Conservation (phyloP, 108 stramenopile species). For the Hondaea fermentalgiana region DNA sequence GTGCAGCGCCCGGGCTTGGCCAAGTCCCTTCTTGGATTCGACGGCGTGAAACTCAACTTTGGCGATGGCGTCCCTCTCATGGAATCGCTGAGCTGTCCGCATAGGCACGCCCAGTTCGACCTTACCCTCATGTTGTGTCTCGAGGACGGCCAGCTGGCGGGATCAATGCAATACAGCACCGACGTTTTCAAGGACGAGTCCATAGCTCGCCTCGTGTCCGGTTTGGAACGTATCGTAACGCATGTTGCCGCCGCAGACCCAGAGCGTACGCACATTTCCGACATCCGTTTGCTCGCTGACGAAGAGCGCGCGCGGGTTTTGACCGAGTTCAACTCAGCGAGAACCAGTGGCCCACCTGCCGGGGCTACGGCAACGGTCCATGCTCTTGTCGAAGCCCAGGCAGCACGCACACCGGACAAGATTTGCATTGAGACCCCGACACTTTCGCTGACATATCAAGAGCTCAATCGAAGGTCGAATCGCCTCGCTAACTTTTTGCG, state of each 20-base stretch:
- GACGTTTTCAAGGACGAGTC: background rate
- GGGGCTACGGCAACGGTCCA: background rate
- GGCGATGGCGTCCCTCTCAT: background rate
- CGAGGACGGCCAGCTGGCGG: background rate
- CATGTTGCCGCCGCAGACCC: background rate
- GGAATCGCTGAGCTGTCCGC: background rate
- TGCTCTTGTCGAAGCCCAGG: background rate
- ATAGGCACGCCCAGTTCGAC: background rate
- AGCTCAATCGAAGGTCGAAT: background rate
- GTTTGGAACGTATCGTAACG: background rate
- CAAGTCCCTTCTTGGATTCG: background rate
- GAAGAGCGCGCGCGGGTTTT: background rate
- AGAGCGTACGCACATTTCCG: background rate
- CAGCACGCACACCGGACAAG: background rate
- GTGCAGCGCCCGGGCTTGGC: background rate
- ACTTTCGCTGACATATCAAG: background rate
- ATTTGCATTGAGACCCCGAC: background rate
- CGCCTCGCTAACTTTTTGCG: conserved; percentile 3
- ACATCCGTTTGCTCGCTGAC: background rate
- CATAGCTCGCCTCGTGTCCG: background rate
- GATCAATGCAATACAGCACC: background rate
- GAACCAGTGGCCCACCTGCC: background rate
- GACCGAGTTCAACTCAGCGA: background rate
- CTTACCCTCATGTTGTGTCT: background rate
- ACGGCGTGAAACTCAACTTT: conserved; percentile 6